These are phyloP conservation scores for Inonotus obliquus DNA, from an alignment of 1,284 basidiomycete genomes.

Conservation along the genomic window DNA sequence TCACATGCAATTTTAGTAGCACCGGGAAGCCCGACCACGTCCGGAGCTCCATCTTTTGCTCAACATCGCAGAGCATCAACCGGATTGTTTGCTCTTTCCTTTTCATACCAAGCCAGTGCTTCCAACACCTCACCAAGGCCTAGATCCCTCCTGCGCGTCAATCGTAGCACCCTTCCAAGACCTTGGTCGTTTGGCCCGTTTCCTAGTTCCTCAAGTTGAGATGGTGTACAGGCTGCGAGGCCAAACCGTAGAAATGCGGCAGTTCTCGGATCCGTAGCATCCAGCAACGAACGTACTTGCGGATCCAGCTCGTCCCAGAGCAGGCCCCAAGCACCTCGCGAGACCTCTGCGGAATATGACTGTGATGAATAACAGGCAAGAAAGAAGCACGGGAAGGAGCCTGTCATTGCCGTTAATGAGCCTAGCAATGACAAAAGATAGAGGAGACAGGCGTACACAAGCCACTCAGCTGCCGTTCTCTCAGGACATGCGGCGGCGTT, in stretches of 20 bases:
- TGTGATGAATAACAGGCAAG: slow-evolving; percentile 49
- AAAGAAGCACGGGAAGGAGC: slow-evolving; percentile 71
- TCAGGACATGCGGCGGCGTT: slow-evolving; percentile 40
- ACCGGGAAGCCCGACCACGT: background rate
- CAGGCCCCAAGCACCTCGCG: slow-evolving; percentile 65
- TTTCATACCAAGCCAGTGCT: slow-evolving; percentile 15
- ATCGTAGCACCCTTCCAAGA: slow-evolving; percentile 64
- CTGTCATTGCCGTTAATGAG: slow-evolving; percentile 30
- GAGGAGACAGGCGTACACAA: slow-evolving; percentile 48
- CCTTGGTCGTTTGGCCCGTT: slow-evolving; percentile 38
- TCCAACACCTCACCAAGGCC: slow-evolving; percentile 52
- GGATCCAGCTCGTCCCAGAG: slow-evolving; percentile 65
- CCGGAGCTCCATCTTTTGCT: background rate
- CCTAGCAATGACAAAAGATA: background rate
- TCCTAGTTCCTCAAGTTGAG: slow-evolving; percentile 8
- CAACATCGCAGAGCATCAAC: background rate
- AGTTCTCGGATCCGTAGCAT: slow-evolving; percentile 29
- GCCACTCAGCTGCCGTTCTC: slow-evolving; percentile 70
- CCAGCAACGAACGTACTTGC: slow-evolving; percentile 55
- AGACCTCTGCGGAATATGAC: slow-evolving; percentile 49
- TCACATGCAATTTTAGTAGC: background rate
- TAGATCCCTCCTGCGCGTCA: slow-evolving; percentile 70
- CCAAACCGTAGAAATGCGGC: slow-evolving; percentile 15
- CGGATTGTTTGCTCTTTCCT: background rate
- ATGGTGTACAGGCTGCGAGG: slow-evolving; percentile 4